Evolutionary conservation across 345 rosid genomes (phyloP).

Genomic region (Bruguiera sexangula): DNA sequence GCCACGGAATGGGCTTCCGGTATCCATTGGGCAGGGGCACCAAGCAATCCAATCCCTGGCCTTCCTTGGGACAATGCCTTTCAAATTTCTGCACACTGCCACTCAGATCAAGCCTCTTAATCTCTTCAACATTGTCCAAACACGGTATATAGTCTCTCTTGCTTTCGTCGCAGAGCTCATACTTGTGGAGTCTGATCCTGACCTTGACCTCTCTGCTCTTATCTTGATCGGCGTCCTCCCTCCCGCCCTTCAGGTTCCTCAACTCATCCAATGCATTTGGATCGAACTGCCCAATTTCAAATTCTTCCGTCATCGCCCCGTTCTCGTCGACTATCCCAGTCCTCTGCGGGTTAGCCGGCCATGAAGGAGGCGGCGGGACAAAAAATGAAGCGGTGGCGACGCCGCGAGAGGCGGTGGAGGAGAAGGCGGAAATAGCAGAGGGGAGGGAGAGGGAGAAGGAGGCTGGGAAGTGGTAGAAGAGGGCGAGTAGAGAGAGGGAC

Average conservation of each 20-base stretch:
- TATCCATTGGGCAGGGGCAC: conserved; percentile 52
- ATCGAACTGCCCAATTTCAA: conserved; percentile 44
- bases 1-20: conserved; percentile 49
- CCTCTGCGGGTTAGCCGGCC: conserved; percentile 22
- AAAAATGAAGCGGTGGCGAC: conserved; percentile 4
- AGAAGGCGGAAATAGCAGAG: conserved; percentile 20
- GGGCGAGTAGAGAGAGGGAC: conserved; percentile 6
- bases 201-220: not conserved
- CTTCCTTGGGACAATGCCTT: conserved; percentile 51
- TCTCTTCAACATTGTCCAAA: conserved; percentile 42
- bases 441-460: conserved; percentile 4
- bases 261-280: conserved; percentile 24
- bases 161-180: conserved; percentile 32
- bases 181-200: conserved; percentile 25
- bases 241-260: conserved; percentile 11
- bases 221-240: not conserved
- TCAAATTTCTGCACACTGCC: conserved; percentile 37
- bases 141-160: conserved; percentile 50
- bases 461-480: conserved; percentile 17
- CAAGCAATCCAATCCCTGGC: conserved; percentile 44
- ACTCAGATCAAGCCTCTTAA: conserved; percentile 24
- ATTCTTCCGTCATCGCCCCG: conserved; percentile 51
- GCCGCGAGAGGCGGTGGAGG: conserved; percentile 12
- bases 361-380: conserved; percentile 39
- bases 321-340: conserved; percentile 58